Base-by-base conservation (phyloP, 164 flowering plant genomes). In the Kingdonia uniflora region DNA sequence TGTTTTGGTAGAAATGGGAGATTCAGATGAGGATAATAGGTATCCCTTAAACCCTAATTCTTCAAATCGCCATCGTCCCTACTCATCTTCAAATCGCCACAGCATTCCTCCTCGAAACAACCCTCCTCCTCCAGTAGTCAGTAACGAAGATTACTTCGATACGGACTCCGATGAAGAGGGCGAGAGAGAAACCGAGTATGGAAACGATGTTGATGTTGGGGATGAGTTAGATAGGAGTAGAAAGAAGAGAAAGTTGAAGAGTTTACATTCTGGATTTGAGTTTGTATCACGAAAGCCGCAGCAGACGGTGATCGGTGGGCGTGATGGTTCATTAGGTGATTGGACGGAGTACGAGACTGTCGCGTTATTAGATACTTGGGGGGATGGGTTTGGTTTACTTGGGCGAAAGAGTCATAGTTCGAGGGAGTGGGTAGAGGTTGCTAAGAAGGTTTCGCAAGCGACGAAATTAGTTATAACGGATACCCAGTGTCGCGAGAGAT, bases 341-440 rank as follows among this genome's bases (percentile, higher is more conserved):
- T 92, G 96, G 98, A 74, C 70, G 2, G 96, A 88, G 64, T 71
- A 74, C 14, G 80, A 67, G 42, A 76, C 76, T 0, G 76, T 72
- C 11, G 73, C 70, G 41, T 61, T 92, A 61, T 40, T 92, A 11
- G 88, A 85, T 44, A 80, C 77, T 4, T 92, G 98, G 98, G 95
- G 98, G 0, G 84, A 86, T 29, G 69, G 82, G 71, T 91, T 79
- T 59, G 51, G 82, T 66, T 78, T 81, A 63, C 61, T 72, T 13
- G 98, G 98, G 19, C 64, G 96, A 68, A 84, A 74, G 65, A 92
- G 94, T 46, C 65, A 88, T 54, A 68, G 98, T 49, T 68, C 78
- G 0, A 94, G 85, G 12, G 98, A 88, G 15, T 92, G 98, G 98
- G 25, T 26, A 19, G 95, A 88, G 23, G 94, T 92, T 35, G 80